phyloP scores from a whole-genome alignment of 2,329 filamentous ascomycete species.

The Dactylonectria estremocensis region DNA sequence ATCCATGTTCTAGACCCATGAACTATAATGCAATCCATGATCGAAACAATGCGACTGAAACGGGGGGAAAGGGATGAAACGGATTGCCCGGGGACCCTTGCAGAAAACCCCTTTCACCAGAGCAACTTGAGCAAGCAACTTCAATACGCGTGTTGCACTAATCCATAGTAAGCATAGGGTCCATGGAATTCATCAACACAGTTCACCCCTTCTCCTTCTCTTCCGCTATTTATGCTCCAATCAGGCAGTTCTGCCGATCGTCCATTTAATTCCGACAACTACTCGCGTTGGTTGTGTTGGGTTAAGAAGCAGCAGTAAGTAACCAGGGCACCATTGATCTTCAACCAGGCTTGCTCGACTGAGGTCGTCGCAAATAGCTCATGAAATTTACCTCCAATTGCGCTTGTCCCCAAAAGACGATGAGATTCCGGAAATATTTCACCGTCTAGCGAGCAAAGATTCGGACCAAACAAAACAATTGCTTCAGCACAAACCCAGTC shows the following conservation, averaged over 20 bases:
- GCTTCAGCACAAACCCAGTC: background rate
- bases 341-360: background rate
- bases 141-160: background rate
- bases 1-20: too few species aligned
- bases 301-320: background rate
- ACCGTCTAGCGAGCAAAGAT: background rate
- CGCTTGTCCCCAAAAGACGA: background rate
- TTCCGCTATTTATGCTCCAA: slow-evolving; percentile 3
- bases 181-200: background rate
- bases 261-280: background rate
- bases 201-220: background rate
- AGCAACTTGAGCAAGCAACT: background rate
- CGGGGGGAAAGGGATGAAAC: slow-evolving; percentile 25
- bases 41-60: slow-evolving; percentile 28
- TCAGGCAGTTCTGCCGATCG: background rate
- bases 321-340: background rate
- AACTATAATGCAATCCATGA: background rate
- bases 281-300: background rate
- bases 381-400: background rate
- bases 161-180: background rate
- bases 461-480: background rate
- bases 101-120: too few species aligned
- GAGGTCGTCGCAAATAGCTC: background rate
- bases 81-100: background rate
- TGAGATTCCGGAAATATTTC: background rate